Evolutionary conservation across 768 basidiomycete species (phyloP), one percentile per base, ranked within the genome.

Genomic region (Boletus tylopilopsis): DNA sequence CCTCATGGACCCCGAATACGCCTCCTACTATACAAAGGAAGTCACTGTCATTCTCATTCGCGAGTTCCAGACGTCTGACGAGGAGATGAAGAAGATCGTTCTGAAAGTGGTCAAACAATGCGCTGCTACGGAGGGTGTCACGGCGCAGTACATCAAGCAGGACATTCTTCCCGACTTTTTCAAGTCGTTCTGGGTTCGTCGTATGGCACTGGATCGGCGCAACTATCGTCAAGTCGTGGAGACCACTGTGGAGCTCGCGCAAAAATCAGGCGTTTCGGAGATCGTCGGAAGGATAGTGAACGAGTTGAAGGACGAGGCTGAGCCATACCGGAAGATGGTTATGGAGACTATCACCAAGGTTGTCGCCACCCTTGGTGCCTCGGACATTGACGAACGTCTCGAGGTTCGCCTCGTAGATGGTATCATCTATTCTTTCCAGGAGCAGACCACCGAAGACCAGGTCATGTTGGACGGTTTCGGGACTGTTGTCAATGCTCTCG

Each of bases 61-160:
- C 63, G 95, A 97, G 72, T 98, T 97, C 76, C 94, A 95, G 68
- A 96, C 94, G 6, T 95, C 95, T 9, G 96, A 99, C 67, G 96
- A 99, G 69, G 96, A 99, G 76, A 99, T 99, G 96, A 95, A 98
- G 81, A 96, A 98, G 78, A 98, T 98, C 57, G 96, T 99, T 6
- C 73, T 99, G 43, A 98, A 98, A 69, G 96, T 99, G 49, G 94
- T 98, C 60, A 96, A 98, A 71, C 96, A 98, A 68, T 98, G 96
- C 63, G 92, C 96, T 27, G 91, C 93, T 9, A 99, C 96, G 2
- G 96, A 99, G 66, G 96, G 96, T 73, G 96, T 99, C 32, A 93
- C 93, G 0, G 84, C 96, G 3, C 79, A 82, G 34, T 99, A 97
- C 68, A 96, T 99, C 66, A 95, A 93, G 63, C 87, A 94, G 59